Evolutionary conservation across 164 flowering plant genomes (phyloP).

Genomic region (Protea cynaroides): DNA sequence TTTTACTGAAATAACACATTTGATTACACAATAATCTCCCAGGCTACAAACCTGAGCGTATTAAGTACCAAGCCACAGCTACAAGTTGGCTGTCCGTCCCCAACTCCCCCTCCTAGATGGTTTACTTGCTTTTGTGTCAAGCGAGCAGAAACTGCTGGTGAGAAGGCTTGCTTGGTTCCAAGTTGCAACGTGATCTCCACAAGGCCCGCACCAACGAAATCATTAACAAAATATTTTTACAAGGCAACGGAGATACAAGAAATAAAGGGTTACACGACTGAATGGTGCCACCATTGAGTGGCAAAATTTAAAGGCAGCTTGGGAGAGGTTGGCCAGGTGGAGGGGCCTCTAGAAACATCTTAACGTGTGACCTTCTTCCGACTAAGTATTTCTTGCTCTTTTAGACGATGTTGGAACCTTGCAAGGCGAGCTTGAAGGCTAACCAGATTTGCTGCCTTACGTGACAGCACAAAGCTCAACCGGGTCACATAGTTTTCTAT

Average conservation of each 20-base stretch:
- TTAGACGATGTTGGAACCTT: conserved; percentile 90
- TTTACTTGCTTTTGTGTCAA: not conserved
- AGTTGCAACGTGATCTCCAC: conserved; percentile 11
- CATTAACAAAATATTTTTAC: conserved; percentile 5
- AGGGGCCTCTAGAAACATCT: not conserved
- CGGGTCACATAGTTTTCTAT: conserved; percentile 91
- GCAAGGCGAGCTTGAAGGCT: conserved; percentile 97
- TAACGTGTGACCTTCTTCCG: conserved; percentile 74
- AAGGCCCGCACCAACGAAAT: conserved; percentile 1
- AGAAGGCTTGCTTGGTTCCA: not conserved
- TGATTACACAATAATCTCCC: not conserved
- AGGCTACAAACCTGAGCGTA: not conserved
- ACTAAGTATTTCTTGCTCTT: conserved; percentile 94
- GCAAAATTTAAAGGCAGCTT: not conserved
- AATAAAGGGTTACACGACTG: conserved; percentile 9
- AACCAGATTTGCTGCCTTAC: conserved; percentile 90
- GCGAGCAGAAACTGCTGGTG: not conserved
- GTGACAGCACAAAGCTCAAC: conserved; percentile 86
- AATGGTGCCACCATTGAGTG: conserved; percentile 6
- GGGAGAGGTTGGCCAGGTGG: not conserved
- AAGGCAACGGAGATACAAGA: conserved; percentile 1
- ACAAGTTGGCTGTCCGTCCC: not conserved
- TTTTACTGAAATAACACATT: not conserved
- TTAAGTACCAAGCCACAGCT: not conserved
- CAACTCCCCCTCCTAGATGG: conserved; percentile 1